Evolutionary conservation across 2,329 filamentous ascomycete species (phyloP).

Genomic region (Penicillium sp.): DNA sequence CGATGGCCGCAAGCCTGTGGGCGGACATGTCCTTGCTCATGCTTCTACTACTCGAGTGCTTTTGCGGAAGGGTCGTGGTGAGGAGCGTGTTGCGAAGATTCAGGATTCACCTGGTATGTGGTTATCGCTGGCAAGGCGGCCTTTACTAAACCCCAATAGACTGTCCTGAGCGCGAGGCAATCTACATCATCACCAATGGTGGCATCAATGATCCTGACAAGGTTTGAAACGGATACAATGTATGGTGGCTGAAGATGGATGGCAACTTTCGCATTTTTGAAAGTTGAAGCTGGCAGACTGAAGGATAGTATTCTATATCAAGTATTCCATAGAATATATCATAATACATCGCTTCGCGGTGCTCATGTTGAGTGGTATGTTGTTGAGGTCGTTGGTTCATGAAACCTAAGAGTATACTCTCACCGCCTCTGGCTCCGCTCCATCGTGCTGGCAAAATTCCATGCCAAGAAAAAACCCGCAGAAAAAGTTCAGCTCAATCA

Average conservation of each 20-base stretch:
- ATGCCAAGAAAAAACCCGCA: conserved; percentile 21
- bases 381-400: no score
- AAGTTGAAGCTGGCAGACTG: background rate
- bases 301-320: background rate
- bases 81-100: conserved; percentile 70
- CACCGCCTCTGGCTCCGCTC: conserved; percentile 21
- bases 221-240: conserved; percentile 39
- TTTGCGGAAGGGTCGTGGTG: conserved; percentile 68
- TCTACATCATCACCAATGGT: conserved; percentile 69
- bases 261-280: background rate
- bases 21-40: conserved; percentile 69
- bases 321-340: conserved; percentile 5
- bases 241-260: background rate
- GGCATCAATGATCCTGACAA: conserved; percentile 70
- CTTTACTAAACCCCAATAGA: conserved; percentile 44
- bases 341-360: background rate
- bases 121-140: background rate
- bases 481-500: conserved; percentile 16
- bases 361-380: no score
- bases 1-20: conserved; percentile 68
- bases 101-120: conserved; percentile 63
- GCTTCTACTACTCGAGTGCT: conserved; percentile 68
- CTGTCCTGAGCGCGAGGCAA: conserved; percentile 69
- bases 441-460: conserved; percentile 19
- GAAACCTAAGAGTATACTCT: background rate